Conservation (phyloP, 352 stramenopile genomes). For the Phytopythium oedochilum region DNA sequence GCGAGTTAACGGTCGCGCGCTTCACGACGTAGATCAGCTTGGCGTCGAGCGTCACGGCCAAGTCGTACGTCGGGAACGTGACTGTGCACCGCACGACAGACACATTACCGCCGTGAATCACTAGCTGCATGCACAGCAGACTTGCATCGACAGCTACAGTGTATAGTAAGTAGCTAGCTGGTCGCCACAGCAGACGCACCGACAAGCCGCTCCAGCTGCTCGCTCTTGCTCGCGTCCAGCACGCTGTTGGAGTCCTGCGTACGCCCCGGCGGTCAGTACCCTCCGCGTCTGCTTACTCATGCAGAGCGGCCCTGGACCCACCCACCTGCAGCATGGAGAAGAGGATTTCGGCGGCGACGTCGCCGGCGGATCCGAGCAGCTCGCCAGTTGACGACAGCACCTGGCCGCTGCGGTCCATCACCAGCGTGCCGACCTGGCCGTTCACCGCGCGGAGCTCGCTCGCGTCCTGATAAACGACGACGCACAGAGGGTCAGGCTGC, state of each 20-base stretch:
- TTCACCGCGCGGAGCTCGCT: conserved; percentile 36
- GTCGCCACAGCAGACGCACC: conserved; percentile 38
- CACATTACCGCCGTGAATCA: not conserved
- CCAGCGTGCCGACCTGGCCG: conserved; percentile 55
- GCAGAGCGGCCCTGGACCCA: too few relatives aligned
- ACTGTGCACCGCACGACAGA: conserved; percentile 20
- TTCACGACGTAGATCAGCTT: conserved; percentile 77
- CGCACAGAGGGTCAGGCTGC: too few relatives aligned
- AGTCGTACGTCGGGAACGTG: conserved; percentile 62
- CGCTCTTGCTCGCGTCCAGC: conserved; percentile 44
- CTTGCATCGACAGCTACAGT: not conserved
- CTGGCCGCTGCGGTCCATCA: conserved; percentile 51
- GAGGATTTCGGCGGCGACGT: conserved; percentile 50
- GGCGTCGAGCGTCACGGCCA: conserved; percentile 57
- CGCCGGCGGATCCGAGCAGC: conserved; percentile 38
- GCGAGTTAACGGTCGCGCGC: conserved; percentile 29
- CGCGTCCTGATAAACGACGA: conserved; percentile 28
- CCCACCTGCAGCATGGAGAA: conserved; percentile 59
- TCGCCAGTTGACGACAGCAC: conserved; percentile 65
- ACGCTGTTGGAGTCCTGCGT: conserved; percentile 60
- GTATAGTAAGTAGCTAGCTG: too few relatives aligned
- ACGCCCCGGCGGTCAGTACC: too few relatives aligned
- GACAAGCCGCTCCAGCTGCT: conserved; percentile 60
- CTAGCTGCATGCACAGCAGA: not conserved
- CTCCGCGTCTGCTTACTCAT: too few relatives aligned